Evolutionary conservation across 2,329 filamentous ascomycete genomes (phyloP).

Genomic region (Fusarium compactum): DNA sequence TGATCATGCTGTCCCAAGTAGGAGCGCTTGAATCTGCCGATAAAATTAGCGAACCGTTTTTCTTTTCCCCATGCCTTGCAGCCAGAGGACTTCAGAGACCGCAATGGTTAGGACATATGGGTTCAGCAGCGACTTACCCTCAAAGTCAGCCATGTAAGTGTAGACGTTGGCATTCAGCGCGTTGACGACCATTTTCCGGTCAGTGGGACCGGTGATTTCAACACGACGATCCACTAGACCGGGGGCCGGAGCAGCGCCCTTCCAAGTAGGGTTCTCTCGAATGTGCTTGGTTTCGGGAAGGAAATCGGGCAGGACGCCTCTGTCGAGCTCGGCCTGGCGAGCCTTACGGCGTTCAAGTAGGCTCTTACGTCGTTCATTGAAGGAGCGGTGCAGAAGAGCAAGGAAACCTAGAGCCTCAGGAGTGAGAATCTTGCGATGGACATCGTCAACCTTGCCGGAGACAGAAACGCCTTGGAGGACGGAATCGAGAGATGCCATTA

Average conservation of each 20-base stretch:
- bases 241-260: conserved; percentile 88
- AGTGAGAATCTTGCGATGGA: conserved; percentile 90
- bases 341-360: conserved; percentile 87
- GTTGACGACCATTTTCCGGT: conserved; percentile 99
- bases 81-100: background rate
- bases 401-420: conserved; percentile 93
- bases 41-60: conserved; percentile 20
- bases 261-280: conserved; percentile 94
- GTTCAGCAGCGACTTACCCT: conserved; percentile 71
- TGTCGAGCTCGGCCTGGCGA: conserved; percentile 93
- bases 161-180: conserved; percentile 95
- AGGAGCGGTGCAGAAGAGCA: conserved; percentile 92
- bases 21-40: conserved; percentile 87
- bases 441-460: conserved; percentile 80
- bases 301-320: conserved; percentile 90
- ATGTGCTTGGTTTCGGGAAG: conserved; percentile 95
- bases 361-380: conserved; percentile 88
- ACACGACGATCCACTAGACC: conserved; percentile 93
- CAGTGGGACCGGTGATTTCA: conserved; percentile 97
- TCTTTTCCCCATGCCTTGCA: background rate
- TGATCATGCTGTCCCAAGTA: conserved; percentile 99
- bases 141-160: conserved; percentile 99
- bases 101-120: background rate
- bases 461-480: conserved; percentile 91
- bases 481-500: conserved; percentile 77